Evolutionary conservation across 768 basidiomycete species (phyloP), one percentile per base, ranked within the genome.

Genomic region (Tricholoma bakamatsutake): DNA sequence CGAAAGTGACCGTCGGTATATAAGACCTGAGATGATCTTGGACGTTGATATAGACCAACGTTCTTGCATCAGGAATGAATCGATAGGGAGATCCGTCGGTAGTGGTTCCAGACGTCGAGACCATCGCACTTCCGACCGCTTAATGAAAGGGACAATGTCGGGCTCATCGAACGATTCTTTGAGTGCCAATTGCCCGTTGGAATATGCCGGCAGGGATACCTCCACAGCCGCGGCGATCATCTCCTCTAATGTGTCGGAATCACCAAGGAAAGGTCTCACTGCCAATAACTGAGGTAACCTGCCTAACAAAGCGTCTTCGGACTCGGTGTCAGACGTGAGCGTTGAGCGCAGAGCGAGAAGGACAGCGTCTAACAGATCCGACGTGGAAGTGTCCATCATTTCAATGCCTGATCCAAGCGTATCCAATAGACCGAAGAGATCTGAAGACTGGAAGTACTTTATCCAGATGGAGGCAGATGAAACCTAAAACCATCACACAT

Each of bases 401-500:
- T 53, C 58, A 3, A 54, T 52, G 39, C 55, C 47, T 5, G 50
- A 43, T 17, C 61, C 60, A 49, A 79, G 58, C 6, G 68, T 55
- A 59, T 81, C 78, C 10, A 90, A 62, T 5, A 80, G 67, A 5
- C 66, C 59, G 3, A 81, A 67, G 2, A 83, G 64, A 13, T 76
- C 74, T 2, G 69, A 60, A 2, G 67, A 62, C 5, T 71, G 64
- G 61, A 86, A 75, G 61, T 79, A 87, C 39, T 71, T 74, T 42
- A 87, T 70, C 88, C 88, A 91, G 12, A 78, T 57, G 2, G 68
- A 60, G 3, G 70, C 67, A 12, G 49, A 62, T 54, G 43, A 53
- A 48, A 61, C 51, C 68, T 77, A 61, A 15, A 24, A 15, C 30
- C 8, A 30, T 47, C 28, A 12, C 6, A 30, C n/a, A n/a, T n/a